Base-by-base conservation (phyloP, 129 eudicot species). In the Silybum marianum region DNA sequence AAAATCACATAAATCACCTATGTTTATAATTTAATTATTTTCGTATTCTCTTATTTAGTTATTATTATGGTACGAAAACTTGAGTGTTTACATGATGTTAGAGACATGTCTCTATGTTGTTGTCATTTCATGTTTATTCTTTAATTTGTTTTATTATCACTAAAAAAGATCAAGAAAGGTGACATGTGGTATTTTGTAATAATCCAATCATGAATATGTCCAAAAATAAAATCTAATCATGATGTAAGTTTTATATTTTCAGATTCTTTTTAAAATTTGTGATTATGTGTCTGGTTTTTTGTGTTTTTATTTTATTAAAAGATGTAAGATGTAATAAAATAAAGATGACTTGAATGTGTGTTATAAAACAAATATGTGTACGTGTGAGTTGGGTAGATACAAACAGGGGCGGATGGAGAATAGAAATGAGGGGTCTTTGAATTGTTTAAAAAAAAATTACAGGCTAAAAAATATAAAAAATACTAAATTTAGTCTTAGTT, bases 151-250 rank as follows among this genome's bases (percentile, higher is more conserved):
- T n/a, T 58, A 58, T 58, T 58, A 58, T 18, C 10, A 58, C 22
- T 14, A 58, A 58, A 28, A 28, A 58, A 58, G 24, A 58, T 58
- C 10, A 58, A n/a, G 66, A 18, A 58, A 58, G 66, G 66, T 58
- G 66, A 58, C 66, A 58, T 58, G 66, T 58, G 66, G 66, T 58
- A 58, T 58, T 58, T 58, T 58, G 23, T 18, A 58, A 18, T 58
- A 58, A 58, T 58, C 66, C 9, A 58, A n/a, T 58, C 66, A 58
- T 58, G 66, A 58, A 58, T 58, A n/a, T 58, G 66, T 58, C 66
- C 23, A 58, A 58, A 58, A 58, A n/a, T 58, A 58, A 18, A 58
- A 58, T 58, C 66, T 58, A n/a, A 58, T 58, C 66, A 58, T 58
- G 66, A 58, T 58, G 66, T 58, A 58, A 58, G 0, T 54, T 54